A percentile compares a stretch with the other conserved stretches of the same genome.
Evolutionary conservation across 306 rosid genomes (phyloP).

Genomic region (Dryas drummondii): DNA sequence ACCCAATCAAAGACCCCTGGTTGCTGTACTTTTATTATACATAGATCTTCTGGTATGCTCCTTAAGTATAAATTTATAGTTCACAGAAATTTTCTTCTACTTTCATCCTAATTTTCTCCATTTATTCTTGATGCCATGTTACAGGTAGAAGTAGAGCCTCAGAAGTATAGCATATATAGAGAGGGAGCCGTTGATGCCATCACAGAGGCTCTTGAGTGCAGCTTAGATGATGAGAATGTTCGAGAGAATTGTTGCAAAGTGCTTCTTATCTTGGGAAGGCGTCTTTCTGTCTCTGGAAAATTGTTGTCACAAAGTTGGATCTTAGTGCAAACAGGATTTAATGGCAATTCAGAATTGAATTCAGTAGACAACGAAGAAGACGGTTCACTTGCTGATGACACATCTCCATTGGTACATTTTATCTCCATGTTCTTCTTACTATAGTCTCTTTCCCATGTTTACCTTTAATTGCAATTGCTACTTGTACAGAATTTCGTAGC

Average conservation of each 20-base stretch:
- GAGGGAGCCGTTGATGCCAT: conserved; percentile 62
- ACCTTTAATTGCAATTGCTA: background rate
- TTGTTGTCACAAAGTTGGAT: conserved; percentile 38
- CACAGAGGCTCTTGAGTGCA: conserved; percentile 55
- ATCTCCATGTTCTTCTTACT: conserved; percentile 3
- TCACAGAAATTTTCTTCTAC: background rate
- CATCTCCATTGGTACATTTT: conserved; percentile 41
- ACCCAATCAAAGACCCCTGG: conserved; percentile 50
- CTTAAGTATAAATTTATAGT: conserved; percentile 1
- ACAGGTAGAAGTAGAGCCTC: conserved; percentile 55
- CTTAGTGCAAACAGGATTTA: conserved; percentile 38
- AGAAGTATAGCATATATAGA: conserved; percentile 48
- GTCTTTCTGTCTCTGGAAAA: conserved; percentile 51
- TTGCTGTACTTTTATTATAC: conserved; percentile 64
- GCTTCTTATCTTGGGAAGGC: conserved; percentile 58
- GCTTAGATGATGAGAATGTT: conserved; percentile 52
- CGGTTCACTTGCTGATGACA: conserved; percentile 22
- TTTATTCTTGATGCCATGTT: conserved; percentile 5
- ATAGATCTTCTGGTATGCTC: conserved; percentile 56
- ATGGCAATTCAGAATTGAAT: conserved; percentile 21
- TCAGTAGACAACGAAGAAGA: conserved; percentile 35
- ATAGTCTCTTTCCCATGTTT: background rate
- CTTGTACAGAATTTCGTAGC: background rate
- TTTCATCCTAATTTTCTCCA: background rate
- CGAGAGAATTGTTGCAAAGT: conserved; percentile 60